Evolutionary conservation across 768 basidiomycete species (phyloP), one percentile per base, ranked within the genome.

Genomic region (Pleurotus eryngii): DNA sequence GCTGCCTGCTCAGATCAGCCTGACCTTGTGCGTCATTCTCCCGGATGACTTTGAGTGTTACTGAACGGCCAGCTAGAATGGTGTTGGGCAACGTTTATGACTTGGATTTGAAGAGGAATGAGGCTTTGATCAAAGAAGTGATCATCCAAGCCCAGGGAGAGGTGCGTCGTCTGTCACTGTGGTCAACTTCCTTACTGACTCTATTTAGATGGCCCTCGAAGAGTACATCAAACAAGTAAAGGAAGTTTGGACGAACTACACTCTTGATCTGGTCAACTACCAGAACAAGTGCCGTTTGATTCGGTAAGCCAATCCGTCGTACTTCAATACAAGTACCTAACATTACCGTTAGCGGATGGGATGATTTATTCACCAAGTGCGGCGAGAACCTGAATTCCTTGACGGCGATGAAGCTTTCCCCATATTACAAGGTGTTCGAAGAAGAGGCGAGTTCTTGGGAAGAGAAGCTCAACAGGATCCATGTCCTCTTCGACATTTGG

Each of bases 211-310:
- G 91, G 93, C 93, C 12, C 81, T 96, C 22, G 95, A 97, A 70
- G 94, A 95, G 68, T 97, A 95, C 69, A 89, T 97, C 69, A 89
- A 90, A 58, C 91, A 96, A 72, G 97, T 99, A 67, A 94, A 94
- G 70, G 97, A 98, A 73, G 91, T 83, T 1, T 99, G 97, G 97
- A 90, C 92, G 1, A 94, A 83, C 65, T 98, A 98, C 68, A 92
- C 94, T 1, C 80, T 99, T 50, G 97, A 98, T 64, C 78, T 99
- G 46, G 92, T 98, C 64, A 96, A 98, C 69, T 99, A 98, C 68
- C 97, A 98, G 78, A 98, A 94, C 71, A 99, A 96, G 70, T 98
- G 96, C 64, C 89, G 97, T 50, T 81, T 99, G 22, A 98, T 99
- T 61, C 83, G 86, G 87, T 91, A 64, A 30, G 78, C 59, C 49